Conservation (phyloP, 2,329 filamentous ascomycete species). For the Thielaviopsis punctulata region DNA sequence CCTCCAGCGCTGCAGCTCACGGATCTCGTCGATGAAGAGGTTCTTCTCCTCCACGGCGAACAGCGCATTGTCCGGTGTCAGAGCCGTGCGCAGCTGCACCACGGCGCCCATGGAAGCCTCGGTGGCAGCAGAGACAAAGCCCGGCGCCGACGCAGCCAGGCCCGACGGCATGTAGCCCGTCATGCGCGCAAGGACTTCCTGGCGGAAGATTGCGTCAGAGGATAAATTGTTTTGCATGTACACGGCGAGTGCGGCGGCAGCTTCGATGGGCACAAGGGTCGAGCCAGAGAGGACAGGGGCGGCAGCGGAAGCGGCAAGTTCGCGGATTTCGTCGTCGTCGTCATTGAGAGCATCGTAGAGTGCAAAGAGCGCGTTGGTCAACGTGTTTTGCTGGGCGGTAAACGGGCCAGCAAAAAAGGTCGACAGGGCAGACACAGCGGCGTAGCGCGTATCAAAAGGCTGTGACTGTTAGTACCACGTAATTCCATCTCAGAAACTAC, state of each 20-base stretch:
- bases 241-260: slow-evolving; percentile 26
- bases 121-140: slow-evolving; percentile 19
- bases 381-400: slow-evolving; percentile 15
- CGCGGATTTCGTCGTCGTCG: slow-evolving; percentile 78
- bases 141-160: background rate
- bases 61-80: slow-evolving; percentile 46
- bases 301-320: slow-evolving; percentile 38
- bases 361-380: slow-evolving; percentile 42
- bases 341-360: slow-evolving; percentile 69
- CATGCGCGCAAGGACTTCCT: slow-evolving; percentile 27
- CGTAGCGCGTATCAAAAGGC: slow-evolving; percentile 48
- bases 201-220: slow-evolving; percentile 21
- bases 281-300: slow-evolving; percentile 26
- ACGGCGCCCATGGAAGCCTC: slow-evolving; percentile 28
- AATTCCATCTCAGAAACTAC: background rate
- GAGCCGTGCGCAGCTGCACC: slow-evolving; percentile 28
- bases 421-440: slow-evolving; percentile 37
- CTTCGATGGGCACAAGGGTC: slow-evolving; percentile 29
- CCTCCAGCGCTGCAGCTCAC: slow-evolving; percentile 56
- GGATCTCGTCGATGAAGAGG: slow-evolving; percentile 70
- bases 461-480: slow-evolving; percentile 16
- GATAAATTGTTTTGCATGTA: slow-evolving; percentile 25
- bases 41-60: slow-evolving; percentile 90
- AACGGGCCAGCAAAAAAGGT: slow-evolving; percentile 26
- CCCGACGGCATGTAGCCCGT: slow-evolving; percentile 14